Percentiles rank a stretch among this genome's conserved stretches.
phyloP scores from a whole-genome alignment of 768 basidiomycete genomes.

The Cystobasidiopsis lactophilus region DNA sequence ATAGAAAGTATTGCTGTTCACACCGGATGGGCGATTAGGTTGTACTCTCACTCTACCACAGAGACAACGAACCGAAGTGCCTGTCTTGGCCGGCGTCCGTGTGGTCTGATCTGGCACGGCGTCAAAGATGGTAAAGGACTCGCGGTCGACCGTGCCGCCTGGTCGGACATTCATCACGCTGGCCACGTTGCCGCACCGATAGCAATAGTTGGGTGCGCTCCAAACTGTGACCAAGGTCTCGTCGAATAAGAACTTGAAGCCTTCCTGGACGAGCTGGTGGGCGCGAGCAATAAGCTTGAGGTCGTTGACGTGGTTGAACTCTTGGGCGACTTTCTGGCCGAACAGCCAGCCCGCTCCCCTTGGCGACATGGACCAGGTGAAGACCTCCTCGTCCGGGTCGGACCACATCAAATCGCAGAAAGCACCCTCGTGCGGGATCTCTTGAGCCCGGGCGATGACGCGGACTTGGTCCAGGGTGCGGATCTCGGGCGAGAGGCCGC shows the following conservation, averaged over 20 bases:
- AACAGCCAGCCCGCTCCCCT: constrained; percentile 92
- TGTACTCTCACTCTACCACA: neutral
- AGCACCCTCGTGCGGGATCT: constrained; percentile 31
- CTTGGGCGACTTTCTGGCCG: constrained; percentile 59
- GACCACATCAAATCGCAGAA: constrained; percentile 87
- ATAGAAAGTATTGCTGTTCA: constrained; percentile 11
- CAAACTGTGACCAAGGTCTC: constrained; percentile 57
- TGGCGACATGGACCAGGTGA: constrained; percentile 91
- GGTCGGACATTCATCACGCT: constrained; percentile 68
- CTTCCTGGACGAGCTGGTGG: constrained; percentile 89
- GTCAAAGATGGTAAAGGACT: constrained; percentile 15
- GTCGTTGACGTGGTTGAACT: constrained; percentile 86
- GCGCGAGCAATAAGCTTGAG: constrained; percentile 76
- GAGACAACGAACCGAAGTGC: constrained; percentile 8
- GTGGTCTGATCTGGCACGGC: constrained; percentile 14
- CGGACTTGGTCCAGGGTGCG: constrained; percentile 84
- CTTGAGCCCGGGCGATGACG: constrained; percentile 43
- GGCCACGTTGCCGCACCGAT: constrained; percentile 70
- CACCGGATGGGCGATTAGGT: neutral
- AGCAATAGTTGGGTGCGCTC: constrained; percentile 79
- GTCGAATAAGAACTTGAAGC: constrained; percentile 31
- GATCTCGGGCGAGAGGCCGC: constrained; percentile 87
- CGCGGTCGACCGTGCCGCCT: constrained; percentile 16
- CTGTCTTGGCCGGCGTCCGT: constrained; percentile 5
- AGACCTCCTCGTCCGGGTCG: constrained; percentile 71